Percentiles rank a stretch among this genome's conserved stretches.
These are phyloP conservation scores for Hippophae gyantsensis DNA, from an alignment of 306 rosid species.

Conservation along the genomic window DNA sequence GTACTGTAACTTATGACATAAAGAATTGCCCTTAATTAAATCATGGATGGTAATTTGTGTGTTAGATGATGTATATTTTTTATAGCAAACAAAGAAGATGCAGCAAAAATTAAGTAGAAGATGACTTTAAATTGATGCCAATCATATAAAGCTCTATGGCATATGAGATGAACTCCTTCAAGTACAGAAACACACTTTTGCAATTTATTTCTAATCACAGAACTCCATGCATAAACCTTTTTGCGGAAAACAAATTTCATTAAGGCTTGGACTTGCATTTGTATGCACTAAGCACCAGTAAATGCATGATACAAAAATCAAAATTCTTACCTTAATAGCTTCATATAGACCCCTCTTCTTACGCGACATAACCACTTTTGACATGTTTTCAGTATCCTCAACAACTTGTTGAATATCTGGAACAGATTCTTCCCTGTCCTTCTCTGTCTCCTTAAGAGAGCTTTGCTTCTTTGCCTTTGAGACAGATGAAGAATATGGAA, in stretches of 20 bases:
- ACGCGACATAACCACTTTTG: slow-evolving; percentile 35
- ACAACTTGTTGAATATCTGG: slow-evolving; percentile 27
- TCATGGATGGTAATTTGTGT: no score
- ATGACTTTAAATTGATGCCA: not conserved
- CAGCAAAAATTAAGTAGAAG: not conserved
- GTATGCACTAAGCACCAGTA: not conserved
- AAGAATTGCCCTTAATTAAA: no score
- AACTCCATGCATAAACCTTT: no score
- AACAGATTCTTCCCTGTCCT: slow-evolving; percentile 34
- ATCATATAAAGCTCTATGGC: no score
- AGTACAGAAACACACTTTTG: not conserved
- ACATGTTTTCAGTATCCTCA: slow-evolving; percentile 31
- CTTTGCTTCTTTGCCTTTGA: slow-evolving; percentile 29
- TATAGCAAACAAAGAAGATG: not conserved
- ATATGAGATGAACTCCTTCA: not conserved
- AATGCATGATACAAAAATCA: not conserved
- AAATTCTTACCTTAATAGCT: slow-evolving; percentile 53
- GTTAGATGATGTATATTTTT: no score
- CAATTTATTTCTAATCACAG: no score
- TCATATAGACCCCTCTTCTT: slow-evolving; percentile 47
- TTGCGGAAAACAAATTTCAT: no score
- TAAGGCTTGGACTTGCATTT: no score
- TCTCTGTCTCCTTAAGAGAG: slow-evolving; percentile 24
- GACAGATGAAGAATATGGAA: slow-evolving; percentile 21
- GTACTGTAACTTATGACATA: no score